Percentiles rank a stretch among this genome's conserved stretches.
These are phyloP conservation scores for Panicum miliaceum DNA, from an alignment of 176 grass and related monocot species.

Conservation along the genomic window DNA sequence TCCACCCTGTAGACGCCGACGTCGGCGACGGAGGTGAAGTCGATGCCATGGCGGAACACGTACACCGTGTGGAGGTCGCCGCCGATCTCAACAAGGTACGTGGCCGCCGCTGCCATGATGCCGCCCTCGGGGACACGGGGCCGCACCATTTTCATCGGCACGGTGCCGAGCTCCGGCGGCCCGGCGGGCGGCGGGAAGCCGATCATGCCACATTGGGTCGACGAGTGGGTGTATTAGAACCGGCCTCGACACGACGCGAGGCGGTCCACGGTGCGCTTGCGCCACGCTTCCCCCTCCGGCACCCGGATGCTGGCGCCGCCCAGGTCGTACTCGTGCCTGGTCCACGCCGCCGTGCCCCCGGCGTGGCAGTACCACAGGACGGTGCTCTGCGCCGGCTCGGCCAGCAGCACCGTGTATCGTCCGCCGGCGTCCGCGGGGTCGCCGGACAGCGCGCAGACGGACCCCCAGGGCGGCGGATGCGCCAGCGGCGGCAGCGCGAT, in stretches of 20 bases:
- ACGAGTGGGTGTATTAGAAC: background rate
- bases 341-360: background rate
- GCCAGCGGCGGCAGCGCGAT: background rate
- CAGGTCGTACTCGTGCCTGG: background rate
- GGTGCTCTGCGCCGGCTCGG: background rate
- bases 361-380: slow-evolving; percentile 35
- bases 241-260: background rate
- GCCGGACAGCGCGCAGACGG: background rate
- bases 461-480: too few species aligned
- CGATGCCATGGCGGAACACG: background rate
- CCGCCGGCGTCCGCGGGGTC: background rate
- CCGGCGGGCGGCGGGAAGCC: background rate
- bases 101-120: too few species aligned
- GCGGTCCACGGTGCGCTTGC: too few species aligned
- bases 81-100: background rate
- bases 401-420: slow-evolving; percentile 10
- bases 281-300: too few species aligned
- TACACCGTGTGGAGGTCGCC: background rate
- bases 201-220: background rate
- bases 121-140: background rate
- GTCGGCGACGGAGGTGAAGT: background rate
- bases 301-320: background rate
- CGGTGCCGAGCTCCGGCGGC: background rate
- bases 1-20: background rate
- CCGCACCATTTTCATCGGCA: background rate